A percentile compares a stretch with the other conserved stretches of the same genome.
phyloP scores from a whole-genome alignment of 306 rosid genomes.

The Inga laurina region DNA sequence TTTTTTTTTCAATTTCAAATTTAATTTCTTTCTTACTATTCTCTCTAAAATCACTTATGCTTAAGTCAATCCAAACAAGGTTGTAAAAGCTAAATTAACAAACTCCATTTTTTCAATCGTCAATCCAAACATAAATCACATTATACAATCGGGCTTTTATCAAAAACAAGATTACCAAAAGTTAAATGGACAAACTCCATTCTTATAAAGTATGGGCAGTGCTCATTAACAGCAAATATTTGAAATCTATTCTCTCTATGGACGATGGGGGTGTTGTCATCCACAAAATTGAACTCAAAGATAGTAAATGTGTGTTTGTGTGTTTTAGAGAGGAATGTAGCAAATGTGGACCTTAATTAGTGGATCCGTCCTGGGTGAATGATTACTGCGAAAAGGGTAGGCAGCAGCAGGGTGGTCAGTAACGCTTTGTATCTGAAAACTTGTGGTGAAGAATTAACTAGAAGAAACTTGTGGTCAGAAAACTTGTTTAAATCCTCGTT shows the following conservation, averaged over 20 bases:
- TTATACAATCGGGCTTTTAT: no score
- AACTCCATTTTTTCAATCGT: no score
- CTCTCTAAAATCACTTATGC: no score
- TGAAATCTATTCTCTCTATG: background rate
- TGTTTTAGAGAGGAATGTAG: background rate
- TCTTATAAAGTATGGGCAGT: background rate
- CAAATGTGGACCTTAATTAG: background rate
- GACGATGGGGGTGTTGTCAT: background rate
- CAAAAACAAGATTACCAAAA: no score
- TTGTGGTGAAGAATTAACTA: background rate
- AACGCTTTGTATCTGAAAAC: background rate
- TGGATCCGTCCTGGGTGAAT: background rate
- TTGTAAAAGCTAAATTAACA: no score
- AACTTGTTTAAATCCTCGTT: background rate
- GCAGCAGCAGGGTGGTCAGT: background rate
- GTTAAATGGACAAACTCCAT: no score
- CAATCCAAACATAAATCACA: no score
- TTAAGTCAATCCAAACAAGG: no score
- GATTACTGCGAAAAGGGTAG: background rate
- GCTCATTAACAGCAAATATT: background rate
- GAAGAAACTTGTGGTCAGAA: background rate
- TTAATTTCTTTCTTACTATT: no score
- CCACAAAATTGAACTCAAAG: background rate
- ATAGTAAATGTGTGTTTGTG: no score
- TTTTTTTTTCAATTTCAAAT: no score